phyloP scores from a whole-genome alignment of 1,284 basidiomycete genomes.

The Malassezia vespertilionis region DNA sequence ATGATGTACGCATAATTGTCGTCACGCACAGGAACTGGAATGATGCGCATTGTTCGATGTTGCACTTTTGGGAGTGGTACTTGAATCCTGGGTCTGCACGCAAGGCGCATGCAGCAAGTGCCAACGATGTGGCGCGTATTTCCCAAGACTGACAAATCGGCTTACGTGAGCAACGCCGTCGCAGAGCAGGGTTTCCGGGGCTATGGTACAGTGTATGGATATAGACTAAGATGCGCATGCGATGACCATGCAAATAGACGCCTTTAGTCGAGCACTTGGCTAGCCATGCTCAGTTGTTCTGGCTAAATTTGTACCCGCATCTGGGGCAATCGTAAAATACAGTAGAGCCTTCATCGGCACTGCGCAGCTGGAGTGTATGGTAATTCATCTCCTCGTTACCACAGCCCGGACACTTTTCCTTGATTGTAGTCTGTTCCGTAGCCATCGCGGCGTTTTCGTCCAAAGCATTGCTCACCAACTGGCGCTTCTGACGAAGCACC shows the following conservation, averaged over 20 bases:
- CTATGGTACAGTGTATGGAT: background rate
- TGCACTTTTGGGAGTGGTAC: too few species aligned
- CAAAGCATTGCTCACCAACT: conserved; percentile 57
- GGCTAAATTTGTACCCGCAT: conserved; percentile 46
- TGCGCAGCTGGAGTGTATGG: conserved; percentile 50
- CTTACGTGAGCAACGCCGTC: background rate
- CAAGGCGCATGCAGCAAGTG: too few species aligned
- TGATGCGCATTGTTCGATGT: conserved; percentile 37
- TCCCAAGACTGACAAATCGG: too few species aligned
- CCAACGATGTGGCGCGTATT: too few species aligned
- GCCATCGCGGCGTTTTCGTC: conserved; percentile 20
- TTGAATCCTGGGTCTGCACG: too few species aligned
- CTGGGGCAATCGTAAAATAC: conserved; percentile 48
- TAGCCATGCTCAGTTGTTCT: conserved; percentile 31
- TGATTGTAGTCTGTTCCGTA: conserved; percentile 55
- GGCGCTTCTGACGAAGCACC: conserved; percentile 71
- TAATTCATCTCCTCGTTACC: conserved; percentile 52
- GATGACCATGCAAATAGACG: too few species aligned
- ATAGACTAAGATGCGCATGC: too few species aligned
- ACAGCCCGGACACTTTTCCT: conserved; percentile 84
- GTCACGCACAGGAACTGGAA: conserved; percentile 42
- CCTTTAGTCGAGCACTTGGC: too few species aligned
- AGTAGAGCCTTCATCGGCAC: conserved; percentile 49
- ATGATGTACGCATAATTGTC: conserved; percentile 48
- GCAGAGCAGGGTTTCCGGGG: background rate